A percentile compares a stretch with the other conserved stretches of the same genome.
Evolutionary conservation across 75 land plant genomes (phyloP).

Genomic region (Azolla pinnata): DNA sequence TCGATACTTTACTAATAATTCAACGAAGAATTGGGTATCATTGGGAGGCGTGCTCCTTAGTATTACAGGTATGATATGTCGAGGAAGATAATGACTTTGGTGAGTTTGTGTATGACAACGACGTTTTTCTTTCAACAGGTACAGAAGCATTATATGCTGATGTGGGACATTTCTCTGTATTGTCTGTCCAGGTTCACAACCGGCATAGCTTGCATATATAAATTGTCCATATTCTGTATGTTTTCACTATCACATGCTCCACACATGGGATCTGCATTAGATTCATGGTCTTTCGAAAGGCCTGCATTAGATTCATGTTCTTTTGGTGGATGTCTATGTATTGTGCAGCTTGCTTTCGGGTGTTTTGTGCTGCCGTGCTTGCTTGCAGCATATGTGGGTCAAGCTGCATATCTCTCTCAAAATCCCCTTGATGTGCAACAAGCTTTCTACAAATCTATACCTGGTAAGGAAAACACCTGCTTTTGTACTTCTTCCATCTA

Average conservation of each 20-base stretch:
- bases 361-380: conserved; percentile 32
- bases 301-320: no score
- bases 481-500: neutral
- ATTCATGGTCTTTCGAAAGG: no score
- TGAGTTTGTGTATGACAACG: neutral
- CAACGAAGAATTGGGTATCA: conserved; percentile 48
- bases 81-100: neutral
- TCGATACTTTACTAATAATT: conserved; percentile 35
- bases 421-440: conserved; percentile 17
- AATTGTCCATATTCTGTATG: neutral
- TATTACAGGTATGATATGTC: conserved; percentile 73
- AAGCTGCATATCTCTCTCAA: conserved; percentile 43
- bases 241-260: no score
- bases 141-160: conserved; percentile 1
- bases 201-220: neutral
- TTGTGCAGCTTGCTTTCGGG: conserved; percentile 39
- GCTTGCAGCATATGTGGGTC: conserved; percentile 43
- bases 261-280: no score
- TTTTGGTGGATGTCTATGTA: neutral
- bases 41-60: conserved; percentile 68
- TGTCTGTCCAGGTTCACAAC: neutral
- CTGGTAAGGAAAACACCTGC: conserved; percentile 12
- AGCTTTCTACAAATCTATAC: conserved; percentile 49
- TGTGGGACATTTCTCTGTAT: neutral
- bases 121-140: neutral